Evolutionary conservation across 2,329 filamentous ascomycete genomes (phyloP), one percentile per base, ranked within the genome.

Genomic region (Pseudogymnoascus sp.): DNA sequence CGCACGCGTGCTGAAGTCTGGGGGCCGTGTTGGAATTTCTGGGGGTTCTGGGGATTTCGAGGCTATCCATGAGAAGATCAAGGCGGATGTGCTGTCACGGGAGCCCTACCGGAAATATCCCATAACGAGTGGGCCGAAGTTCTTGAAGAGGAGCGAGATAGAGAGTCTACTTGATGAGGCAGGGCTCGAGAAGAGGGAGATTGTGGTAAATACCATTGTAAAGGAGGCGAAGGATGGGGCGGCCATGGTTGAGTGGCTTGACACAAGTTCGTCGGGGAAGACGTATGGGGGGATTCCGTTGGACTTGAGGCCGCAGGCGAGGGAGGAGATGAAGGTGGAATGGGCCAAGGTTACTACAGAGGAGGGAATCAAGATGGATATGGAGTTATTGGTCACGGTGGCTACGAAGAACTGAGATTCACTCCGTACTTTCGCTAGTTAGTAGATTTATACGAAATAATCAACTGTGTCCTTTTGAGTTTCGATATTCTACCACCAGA

Each of bases 261-360:
- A 71, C 61, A 70, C 69, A 4, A 73, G 71, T 61, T 72, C 71
- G 21, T 73, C 71, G 3, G 71, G 71, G 27, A 71, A 71, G 64
- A 72, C 70, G 13, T 72, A 71, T 48, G 71, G 71, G 2, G 68
- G 68, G 4, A 69, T 72, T 39, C 71, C 71, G 9, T 48, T 67
- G 2, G 68, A 72, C n/a, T 35, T 73, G 58, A 65, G 69, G 33
- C 68, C 69, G 0, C 61, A 59, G 15, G 71, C 70, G 1, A 67
- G 68, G 42, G 66, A 70, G 62, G 70, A 71, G 58, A 72, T 72
- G 71, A 70, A 65, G 58, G 44, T 17, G 13, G 70, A 72, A 36
- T 73, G 71, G 71, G 66, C 71, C 6, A 70, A 71, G 48, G 25
- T 71, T 12, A 64, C 59, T 8, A 70, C 66, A 0, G 60, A 70